phyloP scores from a whole-genome alignment of 148 eudicot genomes.

The Gaultheria prostrata region DNA sequence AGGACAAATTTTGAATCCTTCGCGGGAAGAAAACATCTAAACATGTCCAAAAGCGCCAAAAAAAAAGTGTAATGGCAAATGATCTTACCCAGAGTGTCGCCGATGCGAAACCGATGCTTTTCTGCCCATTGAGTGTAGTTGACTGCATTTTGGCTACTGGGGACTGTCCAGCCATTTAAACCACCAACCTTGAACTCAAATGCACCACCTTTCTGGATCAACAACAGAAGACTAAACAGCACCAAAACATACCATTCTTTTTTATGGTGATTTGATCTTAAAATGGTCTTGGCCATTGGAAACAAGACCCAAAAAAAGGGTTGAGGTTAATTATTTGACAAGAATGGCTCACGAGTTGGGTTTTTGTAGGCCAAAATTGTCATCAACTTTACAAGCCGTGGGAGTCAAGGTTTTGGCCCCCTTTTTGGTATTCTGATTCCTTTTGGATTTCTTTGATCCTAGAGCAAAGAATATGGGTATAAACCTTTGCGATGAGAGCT shows the following conservation, averaged over 20 bases:
- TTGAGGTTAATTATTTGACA: slow-evolving; percentile 4
- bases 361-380: slow-evolving; percentile 50
- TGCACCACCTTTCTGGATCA: slow-evolving; percentile 46
- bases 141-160: slow-evolving; percentile 37
- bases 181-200: slow-evolving; percentile 77
- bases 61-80: neutral
- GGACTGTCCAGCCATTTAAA: slow-evolving; percentile 60
- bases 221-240: slow-evolving; percentile 34
- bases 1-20: too few species aligned
- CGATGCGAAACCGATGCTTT: slow-evolving; percentile 54
- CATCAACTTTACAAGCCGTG: slow-evolving; percentile 42
- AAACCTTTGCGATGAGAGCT: neutral
- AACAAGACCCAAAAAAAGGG: neutral
- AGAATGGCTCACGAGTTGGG: slow-evolving; percentile 17
- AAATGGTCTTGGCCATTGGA: slow-evolving; percentile 29
- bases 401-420: slow-evolving; percentile 45
- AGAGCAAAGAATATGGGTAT: slow-evolving; percentile 47
- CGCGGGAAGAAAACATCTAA: neutral
- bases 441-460: slow-evolving; percentile 48
- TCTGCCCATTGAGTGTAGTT: slow-evolving; percentile 81
- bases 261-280: slow-evolving; percentile 8
- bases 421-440: slow-evolving; percentile 24
- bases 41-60: neutral
- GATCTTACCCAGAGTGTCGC: slow-evolving; percentile 66
- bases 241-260: slow-evolving; percentile 30